Percentiles rank a stretch among this genome's conserved stretches.
Evolutionary conservation across 1,284 basidiomycete genomes (phyloP).

Genomic region (Puccinia brachypodii): DNA sequence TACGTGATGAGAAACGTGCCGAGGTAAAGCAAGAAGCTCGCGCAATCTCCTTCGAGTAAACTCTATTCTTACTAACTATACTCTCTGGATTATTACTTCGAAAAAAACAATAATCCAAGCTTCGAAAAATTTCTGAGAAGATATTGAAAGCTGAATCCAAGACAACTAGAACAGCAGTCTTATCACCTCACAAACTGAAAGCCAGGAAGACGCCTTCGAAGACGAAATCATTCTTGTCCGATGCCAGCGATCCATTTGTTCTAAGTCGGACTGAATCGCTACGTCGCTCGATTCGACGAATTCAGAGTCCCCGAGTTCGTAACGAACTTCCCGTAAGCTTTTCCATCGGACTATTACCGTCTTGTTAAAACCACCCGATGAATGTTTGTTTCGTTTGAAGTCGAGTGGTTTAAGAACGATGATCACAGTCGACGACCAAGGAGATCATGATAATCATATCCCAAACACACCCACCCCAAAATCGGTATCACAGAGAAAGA

Average conservation of each 20-base stretch:
- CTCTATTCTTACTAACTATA: neutral
- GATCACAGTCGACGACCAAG: neutral
- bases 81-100: neutral
- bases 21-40: constrained; percentile 8
- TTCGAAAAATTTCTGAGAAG: constrained; percentile 36
- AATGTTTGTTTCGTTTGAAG: no score
- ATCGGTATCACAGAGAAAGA: constrained; percentile 15
- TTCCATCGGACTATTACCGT: no score
- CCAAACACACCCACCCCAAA: constrained; percentile 40
- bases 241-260: constrained; percentile 28
- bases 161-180: neutral
- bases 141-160: constrained; percentile 29
- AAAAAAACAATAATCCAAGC: neutral
- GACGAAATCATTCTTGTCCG: constrained; percentile 15
- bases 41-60: neutral
- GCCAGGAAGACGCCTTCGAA: constrained; percentile 31
- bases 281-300: constrained; percentile 33
- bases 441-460: constrained; percentile 25
- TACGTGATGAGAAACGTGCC: constrained; percentile 40
- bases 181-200: constrained; percentile 37
- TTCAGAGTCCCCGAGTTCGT: constrained; percentile 31
- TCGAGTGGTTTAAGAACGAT: constrained; percentile 22
- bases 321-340: constrained; percentile 15
- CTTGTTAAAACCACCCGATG: no score
- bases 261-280: constrained; percentile 37